Percentiles rank a stretch among this genome's conserved stretches.
Conservation (phyloP, 2,329 filamentous ascomycete species). For the Aspergillus aculeatinus region DNA sequence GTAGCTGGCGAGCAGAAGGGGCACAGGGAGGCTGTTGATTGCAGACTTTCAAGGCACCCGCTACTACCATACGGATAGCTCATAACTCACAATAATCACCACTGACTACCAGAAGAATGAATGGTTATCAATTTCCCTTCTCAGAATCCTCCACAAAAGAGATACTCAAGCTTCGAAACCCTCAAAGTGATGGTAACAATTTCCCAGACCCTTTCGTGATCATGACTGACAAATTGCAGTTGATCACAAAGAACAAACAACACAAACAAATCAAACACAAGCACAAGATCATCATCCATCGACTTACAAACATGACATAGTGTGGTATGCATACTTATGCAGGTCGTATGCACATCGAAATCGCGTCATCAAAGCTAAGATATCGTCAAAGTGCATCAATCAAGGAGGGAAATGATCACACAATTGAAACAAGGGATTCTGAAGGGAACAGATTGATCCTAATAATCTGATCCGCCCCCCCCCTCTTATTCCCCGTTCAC, state of each 20-base stretch:
- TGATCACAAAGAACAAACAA: background rate
- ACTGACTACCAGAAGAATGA: no score
- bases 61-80: no score
- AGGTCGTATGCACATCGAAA: constrained; percentile 12
- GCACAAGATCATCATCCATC: background rate
- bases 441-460: constrained; percentile 1
- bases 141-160: no score
- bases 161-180: no score
- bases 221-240: no score
- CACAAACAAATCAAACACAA: background rate
- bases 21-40: no score
- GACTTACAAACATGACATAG: background rate
- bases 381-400: constrained; percentile 12
- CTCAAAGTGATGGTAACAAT: background rate
- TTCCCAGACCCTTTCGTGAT: background rate
- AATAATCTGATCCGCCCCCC: background rate
- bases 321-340: no score
- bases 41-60: no score
- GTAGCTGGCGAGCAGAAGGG: no score
- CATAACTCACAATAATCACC: no score
- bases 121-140: no score
- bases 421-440: background rate
- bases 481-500: background rate
- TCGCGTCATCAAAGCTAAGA: constrained; percentile 19
- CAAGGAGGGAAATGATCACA: background rate